A percentile compares a stretch with the other conserved stretches of the same genome.
These are phyloP conservation scores for Nannochloropsis salina DNA, from an alignment of 108 stramenopile species.

Conservation along the genomic window DNA sequence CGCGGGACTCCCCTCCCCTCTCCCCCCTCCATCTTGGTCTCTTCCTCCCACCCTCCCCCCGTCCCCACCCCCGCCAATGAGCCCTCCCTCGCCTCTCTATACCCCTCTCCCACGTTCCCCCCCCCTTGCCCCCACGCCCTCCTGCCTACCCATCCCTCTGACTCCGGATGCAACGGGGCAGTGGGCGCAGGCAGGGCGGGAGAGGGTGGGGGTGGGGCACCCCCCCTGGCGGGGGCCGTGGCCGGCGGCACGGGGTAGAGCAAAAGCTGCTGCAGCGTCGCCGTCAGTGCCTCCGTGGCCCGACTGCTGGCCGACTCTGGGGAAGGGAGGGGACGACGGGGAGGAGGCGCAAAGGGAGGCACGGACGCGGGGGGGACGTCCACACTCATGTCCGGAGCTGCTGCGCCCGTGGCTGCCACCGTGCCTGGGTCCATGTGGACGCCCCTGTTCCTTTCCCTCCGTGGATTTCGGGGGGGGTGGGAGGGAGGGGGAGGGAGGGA, in stretches of 20 bases:
- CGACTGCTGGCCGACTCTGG: not conserved
- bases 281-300: not conserved
- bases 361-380: not conserved
- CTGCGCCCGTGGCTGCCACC: not conserved
- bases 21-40: slow-evolving; percentile 9
- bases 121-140: too few species aligned
- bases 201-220: too few species aligned
- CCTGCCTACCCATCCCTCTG: too few species aligned
- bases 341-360: not conserved
- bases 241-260: not conserved
- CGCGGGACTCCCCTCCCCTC: not conserved
- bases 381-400: not conserved
- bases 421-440: not conserved
- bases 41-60: not conserved
- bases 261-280: not conserved
- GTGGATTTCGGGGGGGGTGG: too few species aligned
- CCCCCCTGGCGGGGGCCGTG: not conserved
- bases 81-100: not conserved
- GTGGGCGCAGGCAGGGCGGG: too few species aligned
- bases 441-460: too few species aligned
- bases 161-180: not conserved
- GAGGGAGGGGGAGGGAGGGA: not conserved
- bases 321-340: not conserved
- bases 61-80: not conserved
- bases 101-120: not conserved